phyloP scores from a whole-genome alignment of 306 rosid genomes.

The Adenanthera pavonina region DNA sequence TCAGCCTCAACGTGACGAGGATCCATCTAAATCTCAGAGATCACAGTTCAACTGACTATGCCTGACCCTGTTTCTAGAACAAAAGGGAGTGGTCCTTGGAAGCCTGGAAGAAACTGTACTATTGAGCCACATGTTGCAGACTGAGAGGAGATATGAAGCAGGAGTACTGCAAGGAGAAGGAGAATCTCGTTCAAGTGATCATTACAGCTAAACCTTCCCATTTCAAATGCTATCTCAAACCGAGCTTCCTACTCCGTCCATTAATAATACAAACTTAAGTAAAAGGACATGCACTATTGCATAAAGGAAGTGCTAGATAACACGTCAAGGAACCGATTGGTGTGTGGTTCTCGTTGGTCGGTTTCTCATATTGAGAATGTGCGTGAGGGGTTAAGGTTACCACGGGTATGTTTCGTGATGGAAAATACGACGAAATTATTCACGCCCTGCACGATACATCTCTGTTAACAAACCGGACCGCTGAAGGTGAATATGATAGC shows the following conservation, averaged over 20 bases:
- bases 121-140: conserved; percentile 26
- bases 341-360: not conserved
- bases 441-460: not conserved
- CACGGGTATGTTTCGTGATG: not conserved
- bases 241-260: not conserved
- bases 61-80: conserved; percentile 70
- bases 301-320: not conserved
- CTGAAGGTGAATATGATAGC: not conserved
- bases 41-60: not conserved
- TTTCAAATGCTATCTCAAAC: not conserved
- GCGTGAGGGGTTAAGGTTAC: not conserved
- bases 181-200: not conserved
- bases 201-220: not conserved
- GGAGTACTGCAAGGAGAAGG: conserved; percentile 21
- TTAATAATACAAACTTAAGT: not conserved
- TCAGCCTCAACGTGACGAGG: not conserved
- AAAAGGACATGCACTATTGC: too few relatives aligned
- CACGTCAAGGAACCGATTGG: not conserved
- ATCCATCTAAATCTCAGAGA: not conserved
- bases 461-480: not conserved
- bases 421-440: not conserved
- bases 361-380: not conserved
- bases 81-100: conserved; percentile 70
- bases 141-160: conserved; percentile 19
- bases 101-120: conserved; percentile 70